phyloP scores from a whole-genome alignment of 805 yeast genomes.

The Scheffersomyces amazonensis region DNA sequence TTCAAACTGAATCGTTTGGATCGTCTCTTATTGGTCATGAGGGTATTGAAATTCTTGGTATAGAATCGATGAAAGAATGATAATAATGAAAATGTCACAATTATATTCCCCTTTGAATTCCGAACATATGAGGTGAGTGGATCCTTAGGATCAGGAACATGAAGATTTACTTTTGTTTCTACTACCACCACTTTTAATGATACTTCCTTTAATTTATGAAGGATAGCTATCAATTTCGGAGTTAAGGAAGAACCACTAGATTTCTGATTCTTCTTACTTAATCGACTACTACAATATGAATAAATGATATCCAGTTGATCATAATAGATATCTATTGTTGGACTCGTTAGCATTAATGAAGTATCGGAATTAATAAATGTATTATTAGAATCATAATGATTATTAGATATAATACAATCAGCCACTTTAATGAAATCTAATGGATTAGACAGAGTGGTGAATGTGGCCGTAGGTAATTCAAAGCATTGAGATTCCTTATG shows the following conservation, averaged over 20 bases:
- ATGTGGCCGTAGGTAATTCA: conserved; percentile 35
- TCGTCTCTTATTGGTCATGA: conserved; percentile 7
- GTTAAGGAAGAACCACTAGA: conserved; percentile 5
- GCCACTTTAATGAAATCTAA: conserved; percentile 18
- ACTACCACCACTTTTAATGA: conserved; percentile 24
- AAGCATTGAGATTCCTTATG: conserved; percentile 28
- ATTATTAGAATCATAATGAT: conserved; percentile 4
- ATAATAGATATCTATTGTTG: conserved; percentile 32
- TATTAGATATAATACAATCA: conserved; percentile 8
- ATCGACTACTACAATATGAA: neutral
- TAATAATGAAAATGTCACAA: conserved; percentile 18
- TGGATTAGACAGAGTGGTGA: conserved; percentile 19
- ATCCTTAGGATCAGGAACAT: conserved; percentile 7
- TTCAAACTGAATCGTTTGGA: conserved; percentile 13
- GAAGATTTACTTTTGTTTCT: conserved; percentile 26
- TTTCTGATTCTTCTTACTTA: neutral
- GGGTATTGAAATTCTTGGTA: conserved; percentile 17
- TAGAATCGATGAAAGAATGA: conserved; percentile 24
- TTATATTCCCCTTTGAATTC: conserved; percentile 23
- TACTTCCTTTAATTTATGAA: conserved; percentile 12
- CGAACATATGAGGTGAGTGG: conserved; percentile 27
- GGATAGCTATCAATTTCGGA: conserved; percentile 1
- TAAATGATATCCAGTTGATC: conserved; percentile 30
- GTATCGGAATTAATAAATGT: conserved; percentile 10
- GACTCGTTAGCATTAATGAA: conserved; percentile 27